Base-by-base conservation (phyloP, 106 monocot species). In the Iris macrosiphon region DNA sequence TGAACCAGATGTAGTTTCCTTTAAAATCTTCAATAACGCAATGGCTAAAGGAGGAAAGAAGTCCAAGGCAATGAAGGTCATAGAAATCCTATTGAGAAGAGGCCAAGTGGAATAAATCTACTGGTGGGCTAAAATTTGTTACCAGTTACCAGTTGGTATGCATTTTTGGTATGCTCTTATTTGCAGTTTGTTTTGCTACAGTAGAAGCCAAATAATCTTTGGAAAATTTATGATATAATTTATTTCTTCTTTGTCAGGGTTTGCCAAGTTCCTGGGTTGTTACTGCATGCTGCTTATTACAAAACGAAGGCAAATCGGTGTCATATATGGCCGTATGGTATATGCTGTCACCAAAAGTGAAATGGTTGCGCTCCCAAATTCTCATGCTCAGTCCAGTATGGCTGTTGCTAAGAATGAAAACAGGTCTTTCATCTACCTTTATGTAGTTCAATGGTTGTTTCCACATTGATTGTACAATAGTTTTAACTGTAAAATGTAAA, bases 241-340 rank as follows among this genome's bases (percentile, higher is more conserved):
- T 21, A 34, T 23, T 39, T 15, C 32, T 28, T 45, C 16, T 53
- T 25, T 46, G 37, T 51, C 79, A 88, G 88, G 88, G 61, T 83
- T 83, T 62, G 52, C 79, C 22, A 83, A 79, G 66, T 88, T 88
- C 42, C 32, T 75, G 37, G 92, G 92, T 14, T 87, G 87, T 7
- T 92, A 83, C 45, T 87, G 83, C 62, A 77, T 92, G 87, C 52
- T 92, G 47, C 49, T 92, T 16, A 92, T 92, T 48, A 92, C 83
- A 18, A 62, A 83, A 61, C 79, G 82, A 48, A 67, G 59, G 30
- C 59, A 73, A 61, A 83, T 92, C 40, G 92, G 92, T 6, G 49
- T 49, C 32, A 83, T 92, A 44, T 83, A 72, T 63, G 87, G 83
- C 10, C 86, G 87, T 57, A 49, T 47, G 0, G 65, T 92, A 12